Base-by-base conservation (phyloP, 2,329 filamentous ascomycete genomes). In the Cladosporium sphaerospermum region DNA sequence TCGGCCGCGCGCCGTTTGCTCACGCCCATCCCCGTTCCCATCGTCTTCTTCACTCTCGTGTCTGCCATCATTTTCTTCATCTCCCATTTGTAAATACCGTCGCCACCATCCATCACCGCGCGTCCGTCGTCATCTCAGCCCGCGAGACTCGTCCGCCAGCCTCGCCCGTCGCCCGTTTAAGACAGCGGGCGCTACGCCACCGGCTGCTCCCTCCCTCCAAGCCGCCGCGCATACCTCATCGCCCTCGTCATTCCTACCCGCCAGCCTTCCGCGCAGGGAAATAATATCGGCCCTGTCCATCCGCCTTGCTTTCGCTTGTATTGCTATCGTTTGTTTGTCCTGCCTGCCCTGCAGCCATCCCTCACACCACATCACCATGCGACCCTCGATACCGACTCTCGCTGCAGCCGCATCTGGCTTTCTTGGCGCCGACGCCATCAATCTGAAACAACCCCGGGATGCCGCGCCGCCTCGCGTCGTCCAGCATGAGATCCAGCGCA, bases 401-500 rank as follows among this genome's bases (percentile, higher is more conserved):
- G 62, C 65, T 41, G 52, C 61, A 44, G 59, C 62, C 18, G 61
- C 64, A 34, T 57, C 53, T 44, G 54, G 49, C 46, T 45, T 54
- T 40, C 42, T 60, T 53, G 58, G 57, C 53, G 56, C 56, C 16
- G 55, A 60, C 50, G 64, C 66, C 10, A 62, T 68, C 43, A 62
- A 58, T 33, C 56, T 67, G 28, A 55, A 62, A 41, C 61, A 63
- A 48, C 60, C 63, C 55, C 36, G 36, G 11, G 48, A 49, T 18
- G 61, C 64, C 50, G 57, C 45, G 8, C 54, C 61, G n/a, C 75
- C 77, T 3, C 69, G 67, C 46, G 77, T 78, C 11, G 66, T 81
- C 16, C 64, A 72, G 11, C 69, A 80, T 50, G 72, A 77, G 49
- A 79, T 80, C 40, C 69, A 78, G 57, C 74, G 79, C 40, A 73